Percentiles rank a stretch among this genome's conserved stretches.
Evolutionary conservation across 2,329 filamentous ascomycete species (phyloP).

Genomic region (Xylaria sp.): DNA sequence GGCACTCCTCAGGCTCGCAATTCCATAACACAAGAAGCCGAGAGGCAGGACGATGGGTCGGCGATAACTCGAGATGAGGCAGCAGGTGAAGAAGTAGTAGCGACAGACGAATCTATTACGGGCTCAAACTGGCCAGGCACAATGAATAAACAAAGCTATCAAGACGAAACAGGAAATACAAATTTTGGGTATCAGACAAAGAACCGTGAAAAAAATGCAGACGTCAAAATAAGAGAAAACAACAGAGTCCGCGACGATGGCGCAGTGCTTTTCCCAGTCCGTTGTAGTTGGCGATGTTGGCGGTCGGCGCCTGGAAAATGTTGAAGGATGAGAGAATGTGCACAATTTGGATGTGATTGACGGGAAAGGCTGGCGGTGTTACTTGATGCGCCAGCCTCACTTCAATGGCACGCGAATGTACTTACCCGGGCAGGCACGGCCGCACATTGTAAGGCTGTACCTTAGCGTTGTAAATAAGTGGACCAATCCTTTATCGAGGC

Average conservation of each 20-base stretch:
- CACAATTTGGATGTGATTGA: constrained; percentile 25
- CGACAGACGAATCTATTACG: constrained; percentile 1
- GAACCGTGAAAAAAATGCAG: background rate
- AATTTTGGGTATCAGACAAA: constrained; percentile 8
- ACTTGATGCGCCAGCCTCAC: constrained; percentile 24
- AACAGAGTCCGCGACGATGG: constrained; percentile 4
- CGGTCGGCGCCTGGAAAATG: constrained; percentile 2
- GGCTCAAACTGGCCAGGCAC: background rate
- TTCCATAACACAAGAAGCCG: constrained; percentile 26
- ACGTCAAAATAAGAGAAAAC: background rate
- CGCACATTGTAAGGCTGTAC: background rate
- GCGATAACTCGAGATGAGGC: background rate
- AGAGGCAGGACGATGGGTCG: background rate
- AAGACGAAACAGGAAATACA: constrained; percentile 11
- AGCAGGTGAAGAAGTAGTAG: constrained; percentile 1
- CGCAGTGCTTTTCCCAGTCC: constrained; percentile 14
- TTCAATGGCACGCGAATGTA: background rate
- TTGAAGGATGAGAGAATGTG: constrained; percentile 15
- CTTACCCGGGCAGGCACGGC: background rate
- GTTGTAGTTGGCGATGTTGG: constrained; percentile 16
- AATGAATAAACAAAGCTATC: constrained; percentile 18
- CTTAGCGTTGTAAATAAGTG: background rate
- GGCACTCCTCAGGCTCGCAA: constrained; percentile 18
- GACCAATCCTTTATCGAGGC: background rate
- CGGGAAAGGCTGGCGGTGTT: constrained; percentile 18